Base-by-base conservation (phyloP, 2,329 filamentous ascomycete genomes). In the Lasiodiplodia theobromae region DNA sequence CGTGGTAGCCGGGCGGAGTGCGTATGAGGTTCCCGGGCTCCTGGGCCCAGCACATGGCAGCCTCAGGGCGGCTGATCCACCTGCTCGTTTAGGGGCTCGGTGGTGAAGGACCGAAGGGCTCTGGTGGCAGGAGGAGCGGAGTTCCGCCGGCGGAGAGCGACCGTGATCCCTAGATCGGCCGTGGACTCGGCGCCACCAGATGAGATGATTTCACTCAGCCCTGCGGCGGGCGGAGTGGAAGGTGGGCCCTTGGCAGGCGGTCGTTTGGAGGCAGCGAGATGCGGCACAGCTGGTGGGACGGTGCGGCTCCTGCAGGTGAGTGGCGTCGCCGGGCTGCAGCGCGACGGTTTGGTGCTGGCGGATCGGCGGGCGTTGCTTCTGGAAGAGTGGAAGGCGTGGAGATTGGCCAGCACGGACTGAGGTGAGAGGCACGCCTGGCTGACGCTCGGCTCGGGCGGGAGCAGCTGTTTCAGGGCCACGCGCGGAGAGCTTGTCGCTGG, bases 241-340 rank as follows among this genome's bases (percentile, higher is more conserved):
- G 56, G 56, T 60, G 56, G 56, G 56, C 56, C 56, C 56, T 57
- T 57, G 53, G 53, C 31, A 38, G 53, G 31, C 53, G 51, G n/a
- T 47, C 23, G 53, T 12, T 31, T 12, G 25, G 28, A 37, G 16
- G 58, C 40, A 18, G 60, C 11, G 60, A 64, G 60, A 64, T 64
- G 60, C 60, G 60, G 60, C 60, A 64, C 60, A 64, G 60, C 60
- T 64, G 60, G 47, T 52, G 60, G 60, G 47, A 64, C 60, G 51
- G 60, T 64, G 60, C 60, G 60, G 60, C 60, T 64, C 60, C 60
- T 64, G 60, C 60, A 64, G 60, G 60, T 64, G 60, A 18, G 60
- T 64, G 60, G 57, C 57, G 57, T 62, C 25, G 57, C 14, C 40
- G 57, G 37, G 57, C 57, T 62, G 57, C 57, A 62, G 57, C 57